Evolutionary conservation across 768 basidiomycete genomes (phyloP), one percentile per base, ranked within the genome.

Genomic region (Lanmaoa rubissima): DNA sequence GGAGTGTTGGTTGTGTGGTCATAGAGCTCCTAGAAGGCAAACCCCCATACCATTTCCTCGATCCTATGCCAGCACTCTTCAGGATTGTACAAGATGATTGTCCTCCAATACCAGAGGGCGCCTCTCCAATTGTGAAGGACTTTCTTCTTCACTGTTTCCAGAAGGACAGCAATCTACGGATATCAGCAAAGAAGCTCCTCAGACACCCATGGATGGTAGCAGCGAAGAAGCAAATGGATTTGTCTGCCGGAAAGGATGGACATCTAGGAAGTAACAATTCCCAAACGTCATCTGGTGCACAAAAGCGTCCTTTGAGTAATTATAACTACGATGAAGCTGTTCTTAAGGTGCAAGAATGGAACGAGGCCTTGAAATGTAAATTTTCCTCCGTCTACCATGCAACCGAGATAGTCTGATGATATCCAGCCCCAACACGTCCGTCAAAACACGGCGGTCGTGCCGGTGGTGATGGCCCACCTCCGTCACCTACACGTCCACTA

Each of bases 81-180:
- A 86, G 97, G 51, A 98, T 99, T 58, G 97, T 99, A 12, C 95
- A 98, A 71, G 97, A 99, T 68, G 97, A 98, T 70, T 90, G 86
- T 65, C 96, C 97, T 35, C 95, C 93, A 5, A 92, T 99, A 65
- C 97, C 97, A 0, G 94, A 97, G 58, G 93, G 94, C 17, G 92
- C 93, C 1, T 94, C 92, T 10, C 92, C 94, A 0, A 90, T 95
- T 58, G 95, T 97, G 60, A 92, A 96, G 65, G 94, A 98, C 72
- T 99, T 99, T 66, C 78, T 98, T 14, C 90, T 92, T 64, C 94
- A 97, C 57, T 98, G 97, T 67, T 99, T 99, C 73, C 96, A 98
- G 78, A 98, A 98, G 74, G 96, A 98, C 67, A 86, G 86, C 60
- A 96, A 98, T 73, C 79, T 99, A 31, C 88, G 97, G 21, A 88